A percentile compares a stretch with the other conserved stretches of the same genome.
phyloP scores from a whole-genome alignment of 768 basidiomycete genomes.

The Suillus americanus region DNA sequence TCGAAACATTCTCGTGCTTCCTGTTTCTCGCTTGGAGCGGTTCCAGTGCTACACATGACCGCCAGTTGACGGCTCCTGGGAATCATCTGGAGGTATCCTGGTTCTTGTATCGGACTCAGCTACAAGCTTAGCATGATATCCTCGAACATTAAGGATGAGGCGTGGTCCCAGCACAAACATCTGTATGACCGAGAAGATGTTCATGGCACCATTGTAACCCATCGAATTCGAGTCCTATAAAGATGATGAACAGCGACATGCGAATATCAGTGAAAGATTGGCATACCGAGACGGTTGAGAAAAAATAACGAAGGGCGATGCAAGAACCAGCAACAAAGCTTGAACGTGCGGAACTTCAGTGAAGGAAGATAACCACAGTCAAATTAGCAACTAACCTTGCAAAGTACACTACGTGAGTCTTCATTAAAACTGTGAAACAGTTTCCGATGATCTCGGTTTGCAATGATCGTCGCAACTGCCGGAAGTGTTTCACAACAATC shows the following conservation, averaged over 20 bases:
- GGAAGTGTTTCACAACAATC: not conserved
- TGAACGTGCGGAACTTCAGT: not conserved
- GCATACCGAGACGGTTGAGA: not conserved
- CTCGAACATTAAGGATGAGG: not conserved
- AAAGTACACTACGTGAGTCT: not conserved
- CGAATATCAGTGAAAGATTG: not conserved
- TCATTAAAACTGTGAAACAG: not conserved
- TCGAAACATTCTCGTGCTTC: not conserved
- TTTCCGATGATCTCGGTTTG: not conserved
- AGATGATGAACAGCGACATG: not conserved
- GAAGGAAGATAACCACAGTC: not conserved
- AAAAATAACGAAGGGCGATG: not conserved
- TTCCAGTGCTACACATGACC: not conserved
- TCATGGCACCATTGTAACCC: not conserved
- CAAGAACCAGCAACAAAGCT: not conserved
- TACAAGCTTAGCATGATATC: not conserved
- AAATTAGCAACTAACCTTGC: not conserved
- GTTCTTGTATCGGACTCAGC: not conserved
- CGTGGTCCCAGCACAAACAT: conserved; percentile 1
- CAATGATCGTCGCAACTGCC: not conserved
- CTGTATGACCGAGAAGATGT: not conserved
- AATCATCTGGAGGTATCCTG: not conserved
- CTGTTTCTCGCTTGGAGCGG: not conserved
- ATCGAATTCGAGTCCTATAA: not conserved
- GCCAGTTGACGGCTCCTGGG: not conserved